Evolutionary conservation across 495 filamentous ascomycete species (phyloP).

Genomic region (Podospora pseudoanserina): DNA sequence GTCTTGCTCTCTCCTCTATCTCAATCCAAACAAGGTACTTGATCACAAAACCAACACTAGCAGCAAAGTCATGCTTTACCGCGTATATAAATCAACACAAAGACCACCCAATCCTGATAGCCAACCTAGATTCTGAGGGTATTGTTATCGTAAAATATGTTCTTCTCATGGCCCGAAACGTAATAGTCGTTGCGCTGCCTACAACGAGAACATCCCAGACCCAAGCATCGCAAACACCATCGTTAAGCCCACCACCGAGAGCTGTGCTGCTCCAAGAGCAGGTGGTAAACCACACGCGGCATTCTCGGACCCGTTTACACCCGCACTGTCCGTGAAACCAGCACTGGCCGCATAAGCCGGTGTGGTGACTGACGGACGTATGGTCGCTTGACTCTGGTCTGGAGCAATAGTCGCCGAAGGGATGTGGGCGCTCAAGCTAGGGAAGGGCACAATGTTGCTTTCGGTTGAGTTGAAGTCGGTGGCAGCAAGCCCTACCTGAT

Average conservation of each 20-base stretch:
- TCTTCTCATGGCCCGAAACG: not conserved
- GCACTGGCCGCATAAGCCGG: slow-evolving; percentile 39
- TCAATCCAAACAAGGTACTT: not conserved
- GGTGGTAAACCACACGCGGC: slow-evolving; percentile 29
- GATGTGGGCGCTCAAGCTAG: slow-evolving; percentile 47
- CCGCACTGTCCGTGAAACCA: slow-evolving; percentile 33
- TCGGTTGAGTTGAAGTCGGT: slow-evolving; percentile 79
- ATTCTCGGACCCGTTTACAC: slow-evolving; percentile 22
- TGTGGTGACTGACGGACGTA: slow-evolving; percentile 28
- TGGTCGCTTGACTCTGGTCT: slow-evolving; percentile 36
- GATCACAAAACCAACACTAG: not conserved
- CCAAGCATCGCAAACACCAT: slow-evolving; percentile 38
- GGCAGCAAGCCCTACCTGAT: slow-evolving; percentile 79
- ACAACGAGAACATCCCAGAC: slow-evolving; percentile 37
- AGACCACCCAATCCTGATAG: slow-evolving; percentile 4
- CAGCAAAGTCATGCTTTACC: not conserved
- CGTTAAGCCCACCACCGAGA: slow-evolving; percentile 35
- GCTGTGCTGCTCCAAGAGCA: slow-evolving; percentile 32
- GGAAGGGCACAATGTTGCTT: slow-evolving; percentile 51
- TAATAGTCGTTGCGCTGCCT: not conserved
- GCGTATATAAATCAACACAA: not conserved
- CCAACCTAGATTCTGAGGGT: slow-evolving; percentile 11
- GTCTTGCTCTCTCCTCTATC: not conserved
- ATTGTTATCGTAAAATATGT: slow-evolving; percentile 1
- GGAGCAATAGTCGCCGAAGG: slow-evolving; percentile 47